Evolutionary conservation across 495 filamentous ascomycete species (phyloP).

Genomic region (Penicillium coprophilum): DNA sequence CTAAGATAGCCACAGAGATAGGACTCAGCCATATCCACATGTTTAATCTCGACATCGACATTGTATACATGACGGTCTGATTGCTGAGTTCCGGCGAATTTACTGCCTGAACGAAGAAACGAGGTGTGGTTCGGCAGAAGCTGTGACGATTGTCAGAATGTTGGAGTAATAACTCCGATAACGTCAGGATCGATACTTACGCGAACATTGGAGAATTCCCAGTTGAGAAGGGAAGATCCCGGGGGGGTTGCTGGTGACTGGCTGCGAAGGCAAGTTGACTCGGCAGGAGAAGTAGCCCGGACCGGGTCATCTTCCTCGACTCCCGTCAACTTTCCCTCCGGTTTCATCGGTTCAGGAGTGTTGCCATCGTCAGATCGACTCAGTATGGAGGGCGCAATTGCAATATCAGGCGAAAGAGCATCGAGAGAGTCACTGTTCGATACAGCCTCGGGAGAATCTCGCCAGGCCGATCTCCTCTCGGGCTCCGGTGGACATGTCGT

Average conservation of each 20-base stretch:
- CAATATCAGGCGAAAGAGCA: conserved; percentile 30
- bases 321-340: conserved; percentile 30
- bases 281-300: conserved; percentile 37
- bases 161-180: neutral
- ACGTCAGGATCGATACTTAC: conserved; percentile 40
- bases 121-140: conserved; percentile 60
- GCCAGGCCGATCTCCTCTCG: conserved; percentile 44
- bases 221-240: conserved; percentile 53
- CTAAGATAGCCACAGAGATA: conserved; percentile 94
- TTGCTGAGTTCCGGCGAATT: conserved; percentile 85
- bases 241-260: conserved; percentile 33
- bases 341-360: conserved; percentile 31
- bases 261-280: conserved; percentile 29
- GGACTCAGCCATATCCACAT: conserved; percentile 92
- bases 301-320: conserved; percentile 39
- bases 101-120: conserved; percentile 83
- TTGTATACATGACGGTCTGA: conserved; percentile 90
- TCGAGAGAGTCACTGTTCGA: conserved; percentile 29
- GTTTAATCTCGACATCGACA: conserved; percentile 95
- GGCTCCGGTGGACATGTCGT: conserved; percentile 57
- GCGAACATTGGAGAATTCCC: conserved; percentile 66
- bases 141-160: conserved; percentile 23
- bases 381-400: conserved; percentile 31
- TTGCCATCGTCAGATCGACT: conserved; percentile 38
- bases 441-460: conserved; percentile 34